These are phyloP conservation scores for Sphagnum fallax DNA, from an alignment of 228 moss, liverwort and hornwort species.

Conservation along the genomic window DNA sequence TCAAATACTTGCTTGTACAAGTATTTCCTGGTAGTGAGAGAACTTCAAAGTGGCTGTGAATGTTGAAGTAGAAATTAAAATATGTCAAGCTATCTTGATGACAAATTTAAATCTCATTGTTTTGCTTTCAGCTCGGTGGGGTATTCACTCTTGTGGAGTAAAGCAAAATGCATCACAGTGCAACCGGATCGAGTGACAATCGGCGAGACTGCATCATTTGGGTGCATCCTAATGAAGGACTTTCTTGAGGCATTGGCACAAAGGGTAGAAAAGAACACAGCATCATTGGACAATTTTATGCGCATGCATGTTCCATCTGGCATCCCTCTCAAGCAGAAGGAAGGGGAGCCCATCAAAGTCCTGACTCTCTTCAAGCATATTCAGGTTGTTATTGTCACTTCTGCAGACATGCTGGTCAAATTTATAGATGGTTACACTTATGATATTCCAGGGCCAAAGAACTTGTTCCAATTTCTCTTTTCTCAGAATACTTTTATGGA, in stretches of 20 bases:
- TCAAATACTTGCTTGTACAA: no score
- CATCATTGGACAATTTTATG: slow-evolving; percentile 52
- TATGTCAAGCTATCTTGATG: background rate
- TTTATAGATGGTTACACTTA: no score
- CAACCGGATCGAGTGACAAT: slow-evolving; percentile 38
- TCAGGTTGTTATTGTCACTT: slow-evolving; percentile 21
- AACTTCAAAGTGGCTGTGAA: no score
- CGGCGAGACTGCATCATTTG: slow-evolving; percentile 29
- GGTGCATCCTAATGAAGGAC: slow-evolving; percentile 54
- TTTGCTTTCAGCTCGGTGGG: slow-evolving; percentile 42
- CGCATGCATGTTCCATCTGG: slow-evolving; percentile 56
- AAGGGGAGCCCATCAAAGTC: slow-evolving; percentile 39
- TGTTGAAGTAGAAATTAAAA: no score
- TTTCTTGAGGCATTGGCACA: slow-evolving; percentile 43
- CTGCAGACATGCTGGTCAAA: background rate
- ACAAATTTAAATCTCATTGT: background rate
- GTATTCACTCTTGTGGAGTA: slow-evolving; percentile 58
- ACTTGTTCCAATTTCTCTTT: no score
- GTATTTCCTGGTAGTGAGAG: no score
- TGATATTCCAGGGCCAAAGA: no score
- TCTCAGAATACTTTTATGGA: no score
- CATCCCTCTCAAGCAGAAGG: slow-evolving; percentile 19
- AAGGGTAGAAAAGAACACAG: slow-evolving; percentile 48
- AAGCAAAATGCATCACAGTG: slow-evolving; percentile 42
- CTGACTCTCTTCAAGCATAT: slow-evolving; percentile 63